phyloP scores from a whole-genome alignment of 1,284 basidiomycete species.

The Naganishia sp. region DNA sequence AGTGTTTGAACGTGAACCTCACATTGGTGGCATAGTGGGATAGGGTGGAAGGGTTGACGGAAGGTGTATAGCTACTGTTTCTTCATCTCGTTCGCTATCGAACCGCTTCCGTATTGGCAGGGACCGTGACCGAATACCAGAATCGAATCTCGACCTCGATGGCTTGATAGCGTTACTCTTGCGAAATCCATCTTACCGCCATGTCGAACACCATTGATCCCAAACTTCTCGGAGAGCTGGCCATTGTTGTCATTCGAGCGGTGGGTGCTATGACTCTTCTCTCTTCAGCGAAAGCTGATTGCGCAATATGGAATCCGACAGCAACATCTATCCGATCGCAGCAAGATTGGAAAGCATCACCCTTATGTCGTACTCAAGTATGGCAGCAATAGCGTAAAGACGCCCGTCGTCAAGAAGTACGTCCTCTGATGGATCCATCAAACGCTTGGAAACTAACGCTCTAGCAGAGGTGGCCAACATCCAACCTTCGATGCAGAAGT shows the following conservation, averaged over 20 bases:
- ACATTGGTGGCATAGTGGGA: too few species aligned
- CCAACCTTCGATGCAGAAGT: slow-evolving; percentile 99
- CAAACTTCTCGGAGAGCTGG: slow-evolving; percentile 85
- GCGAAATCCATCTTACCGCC: background rate
- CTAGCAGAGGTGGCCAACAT: slow-evolving; percentile 81
- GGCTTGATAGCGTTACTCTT: too few species aligned
- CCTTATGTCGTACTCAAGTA: slow-evolving; percentile 84
- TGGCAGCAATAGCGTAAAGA: slow-evolving; percentile 77
- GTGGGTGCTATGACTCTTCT: slow-evolving; percentile 60
- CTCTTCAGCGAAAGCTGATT: background rate
- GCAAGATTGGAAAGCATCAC: slow-evolving; percentile 95
- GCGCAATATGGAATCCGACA: slow-evolving; percentile 47
- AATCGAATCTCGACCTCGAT: too few species aligned
- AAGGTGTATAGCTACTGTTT: too few species aligned
- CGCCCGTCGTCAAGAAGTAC: slow-evolving; percentile 78
- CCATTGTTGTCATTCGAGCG: slow-evolving; percentile 92
- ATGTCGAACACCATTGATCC: slow-evolving; percentile 46
- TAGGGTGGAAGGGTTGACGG: too few species aligned
- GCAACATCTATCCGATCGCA: slow-evolving; percentile 91
- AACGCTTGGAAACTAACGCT: background rate
- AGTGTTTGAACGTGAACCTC: too few species aligned
- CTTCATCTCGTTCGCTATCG: too few species aligned
- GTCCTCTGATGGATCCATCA: slow-evolving; percentile 9
- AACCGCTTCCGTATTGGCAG: too few species aligned
- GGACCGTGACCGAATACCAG: too few species aligned